A percentile compares a stretch with the other conserved stretches of the same genome.
Conservation (phyloP, 2,329 filamentous ascomycete species). For the Orbilia javanica region DNA sequence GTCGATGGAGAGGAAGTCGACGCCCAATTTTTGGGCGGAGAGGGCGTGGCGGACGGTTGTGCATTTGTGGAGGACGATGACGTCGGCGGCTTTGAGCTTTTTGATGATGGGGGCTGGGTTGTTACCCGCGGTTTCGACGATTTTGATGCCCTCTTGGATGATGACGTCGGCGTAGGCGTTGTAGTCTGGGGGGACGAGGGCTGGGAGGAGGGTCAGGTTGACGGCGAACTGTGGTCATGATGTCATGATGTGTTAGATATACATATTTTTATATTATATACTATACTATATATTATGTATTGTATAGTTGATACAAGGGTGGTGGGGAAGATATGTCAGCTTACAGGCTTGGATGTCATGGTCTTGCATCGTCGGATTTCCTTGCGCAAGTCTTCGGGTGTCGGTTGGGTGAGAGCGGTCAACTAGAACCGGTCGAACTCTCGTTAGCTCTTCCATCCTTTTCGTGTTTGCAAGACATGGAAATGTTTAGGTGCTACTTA, state of each 20-base stretch:
- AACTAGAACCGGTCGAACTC: conserved; percentile 66
- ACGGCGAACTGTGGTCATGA: conserved; percentile 78
- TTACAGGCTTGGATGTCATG: conserved; percentile 76
- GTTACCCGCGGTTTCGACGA: conserved; percentile 89
- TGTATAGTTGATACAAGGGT: neutral
- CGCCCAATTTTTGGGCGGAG: conserved; percentile 90
- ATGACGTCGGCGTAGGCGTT: conserved; percentile 89
- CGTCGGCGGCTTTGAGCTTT: conserved; percentile 80
- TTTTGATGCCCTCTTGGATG: conserved; percentile 89
- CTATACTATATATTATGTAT: neutral
- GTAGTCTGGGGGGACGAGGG: conserved; percentile 92
- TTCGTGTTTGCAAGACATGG: too few relatives aligned
- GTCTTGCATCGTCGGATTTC: conserved; percentile 89
- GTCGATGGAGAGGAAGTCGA: conserved; percentile 96
- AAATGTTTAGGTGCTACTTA: conserved; percentile 62
- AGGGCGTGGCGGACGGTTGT: conserved; percentile 94
- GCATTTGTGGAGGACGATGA: conserved; percentile 94
- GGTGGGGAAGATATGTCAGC: conserved; percentile 1
- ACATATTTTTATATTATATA: neutral
- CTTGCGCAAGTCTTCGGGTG: conserved; percentile 88
- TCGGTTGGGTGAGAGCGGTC: conserved; percentile 91
- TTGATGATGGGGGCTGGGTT: conserved; percentile 89
- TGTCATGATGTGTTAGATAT: neutral
- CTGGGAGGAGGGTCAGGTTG: conserved; percentile 92
- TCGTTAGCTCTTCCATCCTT: too few relatives aligned